phyloP scores from a whole-genome alignment of 1,284 basidiomycete genomes.

The Fomes fomentarius region DNA sequence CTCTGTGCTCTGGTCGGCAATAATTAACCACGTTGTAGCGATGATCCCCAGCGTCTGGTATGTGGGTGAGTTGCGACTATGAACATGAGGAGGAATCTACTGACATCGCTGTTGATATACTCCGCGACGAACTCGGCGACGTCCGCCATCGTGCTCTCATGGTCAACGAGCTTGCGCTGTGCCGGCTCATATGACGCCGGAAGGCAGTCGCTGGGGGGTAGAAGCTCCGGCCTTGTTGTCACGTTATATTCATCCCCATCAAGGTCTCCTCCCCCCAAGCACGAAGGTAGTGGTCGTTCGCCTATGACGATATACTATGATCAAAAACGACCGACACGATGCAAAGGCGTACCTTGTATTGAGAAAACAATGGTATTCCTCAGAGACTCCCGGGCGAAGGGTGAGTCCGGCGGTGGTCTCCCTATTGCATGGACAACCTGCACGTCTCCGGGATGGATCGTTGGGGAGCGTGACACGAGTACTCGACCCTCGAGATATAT shows the following conservation, averaged over 20 bases:
- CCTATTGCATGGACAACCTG: slow-evolving; percentile 65
- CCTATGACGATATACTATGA: slow-evolving; percentile 41
- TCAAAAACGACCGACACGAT: not conserved
- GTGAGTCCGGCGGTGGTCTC: slow-evolving; percentile 49
- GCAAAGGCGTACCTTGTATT: slow-evolving; percentile 48
- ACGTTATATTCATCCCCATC: slow-evolving; percentile 65
- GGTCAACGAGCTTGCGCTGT: slow-evolving; percentile 48
- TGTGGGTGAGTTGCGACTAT: not conserved
- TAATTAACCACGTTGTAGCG: slow-evolving; percentile 61
- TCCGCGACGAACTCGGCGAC: slow-evolving; percentile 77
- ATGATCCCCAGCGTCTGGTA: slow-evolving; percentile 63
- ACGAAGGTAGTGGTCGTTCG: slow-evolving; percentile 58
- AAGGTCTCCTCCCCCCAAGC: slow-evolving; percentile 67
- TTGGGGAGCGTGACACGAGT: slow-evolving; percentile 65
- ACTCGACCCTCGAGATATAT: slow-evolving; percentile 59
- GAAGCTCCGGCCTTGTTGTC: slow-evolving; percentile 35
- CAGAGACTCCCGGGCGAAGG: slow-evolving; percentile 53
- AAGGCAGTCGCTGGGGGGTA: slow-evolving; percentile 26
- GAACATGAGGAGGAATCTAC: slow-evolving; percentile 39
- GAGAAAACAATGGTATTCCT: slow-evolving; percentile 65
- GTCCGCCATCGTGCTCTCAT: slow-evolving; percentile 65
- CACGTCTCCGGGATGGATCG: slow-evolving; percentile 71
- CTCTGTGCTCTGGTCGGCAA: slow-evolving; percentile 63
- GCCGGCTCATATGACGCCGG: slow-evolving; percentile 60
- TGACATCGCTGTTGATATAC: slow-evolving; percentile 68